These are phyloP conservation scores for Colletotrichum liriopes DNA, from an alignment of 2,329 filamentous ascomycete species.

Conservation along the genomic window DNA sequence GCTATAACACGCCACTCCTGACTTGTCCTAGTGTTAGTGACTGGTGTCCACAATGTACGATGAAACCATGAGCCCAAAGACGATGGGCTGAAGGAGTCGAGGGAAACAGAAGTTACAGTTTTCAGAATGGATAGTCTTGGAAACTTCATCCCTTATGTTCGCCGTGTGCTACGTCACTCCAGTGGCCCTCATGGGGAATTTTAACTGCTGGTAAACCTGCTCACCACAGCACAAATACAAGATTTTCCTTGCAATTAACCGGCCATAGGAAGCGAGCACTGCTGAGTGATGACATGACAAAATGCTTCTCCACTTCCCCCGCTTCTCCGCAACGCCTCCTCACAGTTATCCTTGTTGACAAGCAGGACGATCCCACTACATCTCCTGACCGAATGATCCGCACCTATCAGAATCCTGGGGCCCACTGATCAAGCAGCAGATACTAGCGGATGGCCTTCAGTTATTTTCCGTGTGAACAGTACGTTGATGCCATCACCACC, in stretches of 20 bases:
- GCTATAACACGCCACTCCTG: too few relatives aligned
- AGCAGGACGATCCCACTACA: background rate
- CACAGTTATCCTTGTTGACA: background rate
- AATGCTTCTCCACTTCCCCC: background rate
- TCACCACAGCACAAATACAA: background rate
- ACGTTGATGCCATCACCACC: background rate
- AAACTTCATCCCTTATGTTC: background rate
- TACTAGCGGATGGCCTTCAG: background rate
- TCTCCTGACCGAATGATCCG: background rate
- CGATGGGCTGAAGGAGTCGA: too few relatives aligned
- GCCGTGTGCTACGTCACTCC: background rate
- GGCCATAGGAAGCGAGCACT: background rate
- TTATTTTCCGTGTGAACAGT: background rate
- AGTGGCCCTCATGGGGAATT: background rate
- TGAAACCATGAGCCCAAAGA: too few relatives aligned
- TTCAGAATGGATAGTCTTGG: too few relatives aligned
- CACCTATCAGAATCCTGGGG: constrained; percentile 8
- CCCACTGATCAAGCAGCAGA: background rate
- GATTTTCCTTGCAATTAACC: background rate
- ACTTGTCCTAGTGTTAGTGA: too few relatives aligned
- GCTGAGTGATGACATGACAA: background rate
- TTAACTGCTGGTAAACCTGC: background rate
- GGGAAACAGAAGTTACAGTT: too few relatives aligned
- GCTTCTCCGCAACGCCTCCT: constrained; percentile 3
- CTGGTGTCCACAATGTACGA: too few relatives aligned